These are phyloP conservation scores for Sphaerosporella brunnea DNA, from an alignment of 495 filamentous ascomycete species.

Conservation along the genomic window DNA sequence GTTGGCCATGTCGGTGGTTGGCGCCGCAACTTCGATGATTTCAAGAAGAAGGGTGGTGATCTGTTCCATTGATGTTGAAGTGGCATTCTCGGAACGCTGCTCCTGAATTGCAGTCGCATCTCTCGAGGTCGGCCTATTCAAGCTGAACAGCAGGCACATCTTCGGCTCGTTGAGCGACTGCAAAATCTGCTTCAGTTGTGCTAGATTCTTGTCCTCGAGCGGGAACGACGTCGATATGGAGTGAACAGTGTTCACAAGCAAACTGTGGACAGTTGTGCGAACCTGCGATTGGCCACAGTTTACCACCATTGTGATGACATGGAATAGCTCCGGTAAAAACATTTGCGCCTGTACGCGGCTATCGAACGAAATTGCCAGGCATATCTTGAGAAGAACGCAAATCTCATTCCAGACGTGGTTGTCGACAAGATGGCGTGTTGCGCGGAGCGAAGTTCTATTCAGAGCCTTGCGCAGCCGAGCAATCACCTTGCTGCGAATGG, in stretches of 20 bases:
- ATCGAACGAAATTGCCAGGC: constrained; percentile 46
- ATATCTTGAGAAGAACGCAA: constrained; percentile 44
- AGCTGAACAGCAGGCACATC: constrained; percentile 25
- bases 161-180: constrained; percentile 38
- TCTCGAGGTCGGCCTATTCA: constrained; percentile 25
- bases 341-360: constrained; percentile 44
- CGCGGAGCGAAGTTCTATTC: constrained; percentile 43
- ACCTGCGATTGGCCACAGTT: constrained; percentile 41
- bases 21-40: constrained; percentile 42
- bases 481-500: constrained; percentile 42
- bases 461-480: constrained; percentile 43
- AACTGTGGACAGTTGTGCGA: constrained; percentile 38
- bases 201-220: constrained; percentile 37
- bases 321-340: constrained; percentile 47
- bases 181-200: constrained; percentile 37
- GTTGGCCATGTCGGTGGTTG: constrained; percentile 43
- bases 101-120: constrained; percentile 25
- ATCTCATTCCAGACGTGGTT: constrained; percentile 48
- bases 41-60: constrained; percentile 39
- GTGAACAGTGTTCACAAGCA: constrained; percentile 46
- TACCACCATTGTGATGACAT: constrained; percentile 47
- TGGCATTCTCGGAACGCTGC: constrained; percentile 19
- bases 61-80: constrained; percentile 26
- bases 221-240: constrained; percentile 45
- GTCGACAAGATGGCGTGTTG: constrained; percentile 42